Evolutionary conservation across 2,329 filamentous ascomycete genomes (phyloP), one percentile per base, ranked within the genome.

Genomic region (Kalmusia sp.): DNA sequence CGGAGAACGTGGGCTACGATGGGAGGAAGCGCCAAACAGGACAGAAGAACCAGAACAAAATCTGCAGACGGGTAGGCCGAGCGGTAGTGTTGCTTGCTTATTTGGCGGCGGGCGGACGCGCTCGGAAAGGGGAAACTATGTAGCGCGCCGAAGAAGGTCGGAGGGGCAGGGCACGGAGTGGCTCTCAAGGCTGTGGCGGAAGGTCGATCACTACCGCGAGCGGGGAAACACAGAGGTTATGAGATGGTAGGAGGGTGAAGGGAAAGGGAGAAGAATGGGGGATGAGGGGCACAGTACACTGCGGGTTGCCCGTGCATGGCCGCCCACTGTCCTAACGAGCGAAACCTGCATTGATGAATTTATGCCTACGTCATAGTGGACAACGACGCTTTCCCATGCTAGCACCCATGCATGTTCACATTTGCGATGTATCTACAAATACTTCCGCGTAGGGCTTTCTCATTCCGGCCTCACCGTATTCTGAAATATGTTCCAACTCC

Each of bases 121-220:
- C 34, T 35, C 51, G 59, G 49, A 55, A 60, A 58, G 9, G 31
- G 44, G 33, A 8, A 37, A n/a, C n/a, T n/a, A 28, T 28, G 33
- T 28, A 47, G 44, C 33, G 44, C 22, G 37, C 39, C 41, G 41
- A n/a, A 58, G 58, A 33, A 49, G 52, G 51, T 46, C 44, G 41
- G 54, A 47, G 39, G 38, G 55, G 51, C 35, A 58, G 62, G 64
- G 54, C 61, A 65, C 55, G 58, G 57, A 49, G 38, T 37, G 51
- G n/a, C n/a, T n/a, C n/a, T n/a, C n/a, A n/a, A n/a, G 35, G 40
- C 55, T 48, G 52, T 55, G 59, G 58, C 55, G 52, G 58, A 50
- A 48, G 64, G 51, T 56, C 43, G 64, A 70, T 69, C 63, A 59
- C 62, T 67, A 53, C 66, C 61, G 49, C 58, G 57, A 55, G 52